Evolutionary conservation across 2,329 filamentous ascomycete species (phyloP), one percentile per base, ranked within the genome.

Genomic region (Emericellopsis atlantica): DNA sequence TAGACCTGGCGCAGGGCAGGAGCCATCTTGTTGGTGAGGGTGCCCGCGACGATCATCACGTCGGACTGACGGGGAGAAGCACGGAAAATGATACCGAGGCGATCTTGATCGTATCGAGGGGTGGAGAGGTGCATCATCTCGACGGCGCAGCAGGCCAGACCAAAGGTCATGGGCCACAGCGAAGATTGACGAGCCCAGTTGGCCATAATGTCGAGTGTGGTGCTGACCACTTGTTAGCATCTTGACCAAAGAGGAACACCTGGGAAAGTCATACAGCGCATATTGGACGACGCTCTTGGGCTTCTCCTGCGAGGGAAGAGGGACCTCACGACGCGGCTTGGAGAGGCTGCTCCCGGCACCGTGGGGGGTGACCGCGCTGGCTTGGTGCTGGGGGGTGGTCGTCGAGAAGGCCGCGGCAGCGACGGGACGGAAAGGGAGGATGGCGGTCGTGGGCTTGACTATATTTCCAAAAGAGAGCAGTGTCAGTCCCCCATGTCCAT

Each of bases 11-110:
- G 74, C 56, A 95, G 68, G 29, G 88, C 88, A 2, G 88, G 86
- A 1, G 86, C 87, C 88, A 95, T 95, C 71, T 95, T 95, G 72
- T 95, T 95, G 51, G 86, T 93, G 46, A 95, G 74, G 24, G 88
- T 95, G 44, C 88, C 88, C 22, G 88, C 87, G 18, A 94, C 87
- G 54, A 94, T 92, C 86, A 94, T 92, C 49, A 93, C 82, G 61
- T 94, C 87, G 45, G 85, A 84, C 62, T 93, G 86, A 48, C 86
- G 81, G 2, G 86, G 86, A 12, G 84, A 90, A 44, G 85, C 86
- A 51, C 86, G 81, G 75, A 92, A 93, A 59, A 93, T 92, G 58
- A 93, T 92, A 48, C 87, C 86, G 44, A 90, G 70, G 31, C 87
- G 78, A 65, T 93, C 86, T 58, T 92, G 84, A 55, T 93, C 86